Percentiles rank a stretch among this genome's conserved stretches.
Evolutionary conservation across 495 filamentous ascomycete genomes (phyloP).

Genomic region (Oidiodendron maius): DNA sequence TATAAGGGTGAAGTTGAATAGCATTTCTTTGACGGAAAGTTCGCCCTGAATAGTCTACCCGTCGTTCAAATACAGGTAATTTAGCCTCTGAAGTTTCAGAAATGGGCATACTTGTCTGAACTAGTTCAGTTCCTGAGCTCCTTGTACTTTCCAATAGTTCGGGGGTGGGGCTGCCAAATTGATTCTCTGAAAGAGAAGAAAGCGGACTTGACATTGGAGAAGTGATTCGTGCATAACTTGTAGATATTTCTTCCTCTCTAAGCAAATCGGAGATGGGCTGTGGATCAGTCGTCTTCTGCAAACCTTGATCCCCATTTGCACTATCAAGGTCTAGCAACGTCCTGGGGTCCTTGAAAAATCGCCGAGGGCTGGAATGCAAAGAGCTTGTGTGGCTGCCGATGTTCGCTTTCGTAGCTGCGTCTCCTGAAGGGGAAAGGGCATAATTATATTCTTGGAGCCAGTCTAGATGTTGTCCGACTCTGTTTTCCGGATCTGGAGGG

Average conservation of each 20-base stretch:
- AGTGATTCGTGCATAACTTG: constrained; percentile 19
- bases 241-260: constrained; percentile 18
- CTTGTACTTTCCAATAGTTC: not conserved
- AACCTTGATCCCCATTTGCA: not conserved
- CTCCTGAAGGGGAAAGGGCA: no score
- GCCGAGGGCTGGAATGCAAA: not conserved
- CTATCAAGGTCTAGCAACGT: constrained; percentile 1
- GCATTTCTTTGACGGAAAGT: constrained; percentile 63
- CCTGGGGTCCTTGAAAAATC: constrained; percentile 9
- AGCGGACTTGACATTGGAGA: constrained; percentile 15
- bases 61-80: not conserved
- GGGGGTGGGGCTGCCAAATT: not conserved
- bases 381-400: not conserved
- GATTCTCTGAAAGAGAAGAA: constrained; percentile 9
- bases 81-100: not conserved
- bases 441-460: not conserved
- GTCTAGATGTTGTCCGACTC: constrained; percentile 5
- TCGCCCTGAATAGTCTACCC: constrained; percentile 19
- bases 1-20: constrained; percentile 71
- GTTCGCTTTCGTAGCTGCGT: not conserved
- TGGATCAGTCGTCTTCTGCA: not conserved
- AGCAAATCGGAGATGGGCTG: not conserved
- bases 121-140: not conserved
- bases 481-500: not conserved
- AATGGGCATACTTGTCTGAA: not conserved